Evolutionary conservation across 352 stramenopile species (phyloP), one percentile per base, ranked within the genome.

Genomic region (Globisporangium ultimum): DNA sequence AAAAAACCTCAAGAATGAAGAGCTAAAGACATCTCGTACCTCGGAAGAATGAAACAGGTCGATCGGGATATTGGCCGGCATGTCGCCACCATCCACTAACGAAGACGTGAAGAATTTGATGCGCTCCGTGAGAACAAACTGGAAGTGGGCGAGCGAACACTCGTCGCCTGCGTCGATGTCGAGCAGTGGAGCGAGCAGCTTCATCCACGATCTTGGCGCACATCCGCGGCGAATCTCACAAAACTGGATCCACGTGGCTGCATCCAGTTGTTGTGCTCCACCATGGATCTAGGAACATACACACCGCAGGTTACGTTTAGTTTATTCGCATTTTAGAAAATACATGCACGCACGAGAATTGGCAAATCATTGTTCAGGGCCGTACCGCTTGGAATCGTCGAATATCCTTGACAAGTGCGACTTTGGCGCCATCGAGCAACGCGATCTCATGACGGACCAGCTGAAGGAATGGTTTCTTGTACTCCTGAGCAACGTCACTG

Each of bases 31-130:
- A 43, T 34, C 20, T 53, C 71, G 24, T 40, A 80, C 73, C 68
- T 70, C 49, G 5, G 51, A 71, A 1, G 56, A 68, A 8, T 73
- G 51, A n/a, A 88, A 88, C 38, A 66, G 72, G 55, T 82, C 63
- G 41, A 87, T 43, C 5, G 48, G 50, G 1, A 88, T 40, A 34
- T 66, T 73, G 20, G 53, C 46, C 2, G 66, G 58, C 18, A 53
- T 40, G 0, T 74, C 68, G 1, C 56, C 41, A 2, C 76, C 68
- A 9, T 60, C 6, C 60, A 42, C 14, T 45, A 41, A 56, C 8
- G 18, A 15, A 11, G 24, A 28, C 24, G 24, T 60, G 75, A 91
- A 77, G 17, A 61, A 70, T 2, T 75, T 66, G 6, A 87, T 43
- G 20, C 77, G 70, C 21, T 66, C 54, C 0, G 76, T 46, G 11